Base-by-base conservation (phyloP, 768 basidiomycete genomes). In the Neoboletus brunneissimus region DNA sequence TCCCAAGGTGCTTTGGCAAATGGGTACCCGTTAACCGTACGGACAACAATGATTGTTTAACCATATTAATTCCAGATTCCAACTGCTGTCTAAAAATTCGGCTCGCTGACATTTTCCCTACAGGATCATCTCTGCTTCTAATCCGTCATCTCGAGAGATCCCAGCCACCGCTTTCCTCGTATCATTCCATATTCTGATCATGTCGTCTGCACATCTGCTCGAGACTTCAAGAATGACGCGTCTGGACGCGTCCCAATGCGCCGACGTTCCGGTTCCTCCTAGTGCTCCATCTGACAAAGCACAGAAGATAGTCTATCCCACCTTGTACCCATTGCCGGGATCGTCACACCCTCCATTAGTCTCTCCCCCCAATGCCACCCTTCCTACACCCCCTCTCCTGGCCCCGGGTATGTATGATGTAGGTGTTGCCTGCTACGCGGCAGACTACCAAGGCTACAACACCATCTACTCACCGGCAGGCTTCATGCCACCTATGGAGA, bases 1-100 rank as follows among this genome's bases (percentile, higher is more conserved):
- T 25, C 5, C 7, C 22, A 23, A 7, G 32, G 22, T 22, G 57
- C 58, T 58, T 60, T 60, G 43, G 37, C 43, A 20, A n/a, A 13
- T 5, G 9, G 25, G 25, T 20, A 7, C 12, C 15, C 31, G 25
- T 25, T 38, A 32, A 25, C 2, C 4, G 23, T 27, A 11, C 8
- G 29, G 31, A 34, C 32, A 23, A 51, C 40, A 20, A 11, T 5
- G 37, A 13, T 43, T 44, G 31, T 59, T 34, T 34, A 22, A 44
- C 13, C 22, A 18, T 27, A 10, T 44, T 40, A 11, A 29, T 27
- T 18, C 12, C 48, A 27, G 34, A 43, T 29, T 35, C 15, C n/a
- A 51, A 38, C 25, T 18, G 4, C n/a, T 20, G 5, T 13, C 5
- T 47, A 53, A 60, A 60, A 60, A 54, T 41, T 5, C 12, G 13